Base-by-base conservation (phyloP, 2,329 filamentous ascomycete genomes). In the Alternaria brassicae region DNA sequence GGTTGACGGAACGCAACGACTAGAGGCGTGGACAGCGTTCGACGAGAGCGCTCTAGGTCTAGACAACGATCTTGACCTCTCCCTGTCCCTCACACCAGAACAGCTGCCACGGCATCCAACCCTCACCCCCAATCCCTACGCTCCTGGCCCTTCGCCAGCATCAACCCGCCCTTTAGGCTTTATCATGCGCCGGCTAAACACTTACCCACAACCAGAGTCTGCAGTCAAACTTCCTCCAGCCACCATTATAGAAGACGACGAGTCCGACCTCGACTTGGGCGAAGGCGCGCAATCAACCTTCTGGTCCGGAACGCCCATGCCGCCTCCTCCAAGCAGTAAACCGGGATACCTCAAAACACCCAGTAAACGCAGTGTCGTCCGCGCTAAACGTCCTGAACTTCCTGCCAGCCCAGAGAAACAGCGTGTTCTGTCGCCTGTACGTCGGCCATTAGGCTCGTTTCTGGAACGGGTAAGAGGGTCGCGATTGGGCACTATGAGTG, bases 311-410 rank as follows among this genome's bases (percentile, higher is more conserved):
- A 78, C 70, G 6, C 72, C 68, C 15, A 65, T 68, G 56, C 68
- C 63, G 5, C 61, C 63, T 10, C 52, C 63, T 23, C 27, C 57
- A 23, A 61, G 48, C 13, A 42, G 51, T 17, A 70, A 64, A 55
- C 66, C 73, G 8, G 79, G 78, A 0, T 83, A 84, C 53, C 75
- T 83, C 55, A 80, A 81, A 37, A 83, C 82, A 28, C 82, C 82
- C 0, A 81, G 78, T 40, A 80, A 80, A 56, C 73, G 78, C 23
- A 72, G 66, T 44, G 70, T 78, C 1, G 77, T 72, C 2, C 64
- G 77, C 1, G 68, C 71, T 1, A 78, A 77, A 56, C 65, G 73
- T 9, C 67, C 69, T 9, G 72, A 73, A 30, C 56, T 75, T 1
- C 66, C 64, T 2, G 45, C 55, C 4, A 72, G 67, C 53, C 70